These are phyloP conservation scores for Aspergillus spinulosporus DNA, from an alignment of 2,329 filamentous ascomycete genomes.

Conservation along the genomic window DNA sequence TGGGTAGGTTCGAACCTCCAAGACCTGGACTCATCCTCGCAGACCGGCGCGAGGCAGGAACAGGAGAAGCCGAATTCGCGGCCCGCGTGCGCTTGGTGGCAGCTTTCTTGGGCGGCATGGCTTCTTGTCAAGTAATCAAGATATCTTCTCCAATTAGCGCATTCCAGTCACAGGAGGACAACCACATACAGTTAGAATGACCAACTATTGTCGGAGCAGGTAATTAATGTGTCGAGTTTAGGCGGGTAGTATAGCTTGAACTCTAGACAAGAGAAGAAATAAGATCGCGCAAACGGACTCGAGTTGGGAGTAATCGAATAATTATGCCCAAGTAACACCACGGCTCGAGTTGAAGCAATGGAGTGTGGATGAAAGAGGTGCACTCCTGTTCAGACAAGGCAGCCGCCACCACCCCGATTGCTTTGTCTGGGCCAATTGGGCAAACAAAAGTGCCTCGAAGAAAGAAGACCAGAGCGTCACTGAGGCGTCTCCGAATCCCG, in stretches of 20 bases:
- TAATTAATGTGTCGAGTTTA: not conserved
- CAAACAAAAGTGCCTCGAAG: not conserved
- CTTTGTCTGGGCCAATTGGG: constrained; percentile 4
- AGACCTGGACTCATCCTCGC: constrained; percentile 22
- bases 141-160: constrained; percentile 2
- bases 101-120: constrained; percentile 31
- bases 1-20: constrained; percentile 34
- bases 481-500: not conserved
- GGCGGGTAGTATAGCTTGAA: not conserved
- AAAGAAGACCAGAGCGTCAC: not conserved
- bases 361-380: constrained; percentile 2
- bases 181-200: constrained; percentile 2
- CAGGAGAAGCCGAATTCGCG: constrained; percentile 12
- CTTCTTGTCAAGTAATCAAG: not conserved
- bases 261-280: not conserved
- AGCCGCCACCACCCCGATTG: constrained; percentile 4
- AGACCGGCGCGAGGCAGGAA: constrained; percentile 17
- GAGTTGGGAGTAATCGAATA: not conserved
- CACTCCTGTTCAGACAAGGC: constrained; percentile 3
- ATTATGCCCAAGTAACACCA: constrained; percentile 6
- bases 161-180: not conserved
- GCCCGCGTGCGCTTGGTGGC: constrained; percentile 21
- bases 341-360: not conserved
- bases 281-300: not conserved
- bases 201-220: not conserved